Conservation (phyloP, 2,329 filamentous ascomycete genomes). For the Fonsecaea pedrosoi region DNA sequence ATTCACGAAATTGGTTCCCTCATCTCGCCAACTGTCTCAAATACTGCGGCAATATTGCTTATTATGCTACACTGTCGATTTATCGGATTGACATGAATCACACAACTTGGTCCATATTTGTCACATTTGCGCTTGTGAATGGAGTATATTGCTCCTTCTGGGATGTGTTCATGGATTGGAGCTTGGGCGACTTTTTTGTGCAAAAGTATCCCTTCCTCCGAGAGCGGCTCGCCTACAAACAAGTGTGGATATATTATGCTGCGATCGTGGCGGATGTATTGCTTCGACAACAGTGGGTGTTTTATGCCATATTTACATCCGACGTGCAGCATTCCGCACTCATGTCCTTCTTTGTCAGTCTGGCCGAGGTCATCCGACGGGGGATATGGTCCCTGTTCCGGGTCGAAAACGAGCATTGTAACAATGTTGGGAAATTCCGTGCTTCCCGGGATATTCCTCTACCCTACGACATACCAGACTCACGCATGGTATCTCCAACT, state of each 20-base stretch:
- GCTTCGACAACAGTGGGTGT: conserved; percentile 91
- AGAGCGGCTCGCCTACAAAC: conserved; percentile 79
- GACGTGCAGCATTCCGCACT: conserved; percentile 82
- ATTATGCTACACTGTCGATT: conserved; percentile 78
- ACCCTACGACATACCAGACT: conserved; percentile 64
- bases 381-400: conserved; percentile 92
- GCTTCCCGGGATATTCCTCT: conserved; percentile 86
- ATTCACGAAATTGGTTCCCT: conserved; percentile 86
- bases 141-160: conserved; percentile 84
- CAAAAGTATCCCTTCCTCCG: conserved; percentile 70
- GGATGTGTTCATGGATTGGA: conserved; percentile 98
- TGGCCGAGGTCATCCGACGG: conserved; percentile 81
- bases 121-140: conserved; percentile 81
- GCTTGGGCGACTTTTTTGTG: conserved; percentile 78
- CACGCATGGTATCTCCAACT: conserved; percentile 27
- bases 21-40: conserved; percentile 93
- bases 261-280: conserved; percentile 85
- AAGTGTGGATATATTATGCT: conserved; percentile 80
- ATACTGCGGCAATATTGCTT: conserved; percentile 82
- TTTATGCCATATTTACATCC: conserved; percentile 83
- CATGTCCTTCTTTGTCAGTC: conserved; percentile 77
- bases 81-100: conserved; percentile 73
- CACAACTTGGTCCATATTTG: conserved; percentile 72
- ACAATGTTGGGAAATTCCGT: conserved; percentile 87
- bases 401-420: conserved; percentile 97